Evolutionary conservation across 805 yeast species (phyloP), one percentile per base, ranked within the genome.

Genomic region (Vanderwaltozyma tropicalis): DNA sequence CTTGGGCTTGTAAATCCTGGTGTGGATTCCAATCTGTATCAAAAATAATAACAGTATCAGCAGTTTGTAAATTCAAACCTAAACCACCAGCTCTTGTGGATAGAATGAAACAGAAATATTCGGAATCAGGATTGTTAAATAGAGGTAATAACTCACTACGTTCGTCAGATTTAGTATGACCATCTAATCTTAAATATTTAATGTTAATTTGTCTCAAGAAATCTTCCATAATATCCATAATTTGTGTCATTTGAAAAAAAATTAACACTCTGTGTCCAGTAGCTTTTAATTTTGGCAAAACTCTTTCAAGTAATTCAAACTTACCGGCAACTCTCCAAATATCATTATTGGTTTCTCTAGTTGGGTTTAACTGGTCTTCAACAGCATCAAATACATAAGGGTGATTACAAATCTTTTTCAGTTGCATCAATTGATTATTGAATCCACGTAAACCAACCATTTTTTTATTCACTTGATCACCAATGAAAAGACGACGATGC

Each of bases 21-120:
- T 83, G 94, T 8, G 94, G 94, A 55, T 83, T 83, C 94, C 94
- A 83, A 64, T 83, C 94, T 13, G 89, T 80, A 58, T 83, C 94
- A 56, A 82, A 83, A 45, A 83, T 83, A 45, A 83, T 76, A 41
- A 83, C 94, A 0, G 94, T 83, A 56, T 83, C 94, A 3, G 94
- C 94, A 19, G 88, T 81, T 64, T 83, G 94, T 57, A 83, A 73
- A 59, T 83, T 83, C 52, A 83, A 69, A 54, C 94, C 94, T 50
- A 83, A 72, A 46, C 94, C 94, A 71, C 94, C 94, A 37, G 94
- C 94, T 68, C 94, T 77, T 0, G 94, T 83, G 1, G 89, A 80
- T 42, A 83, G 64, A 41, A 83, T 63, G 66, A 83, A 83, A 45
- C 85, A 78, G 61, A 83, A 83, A 53, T 79, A 81, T 3, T 79